Base-by-base conservation (phyloP, 495 filamentous ascomycete genomes). In the Haplographium delicatum region DNA sequence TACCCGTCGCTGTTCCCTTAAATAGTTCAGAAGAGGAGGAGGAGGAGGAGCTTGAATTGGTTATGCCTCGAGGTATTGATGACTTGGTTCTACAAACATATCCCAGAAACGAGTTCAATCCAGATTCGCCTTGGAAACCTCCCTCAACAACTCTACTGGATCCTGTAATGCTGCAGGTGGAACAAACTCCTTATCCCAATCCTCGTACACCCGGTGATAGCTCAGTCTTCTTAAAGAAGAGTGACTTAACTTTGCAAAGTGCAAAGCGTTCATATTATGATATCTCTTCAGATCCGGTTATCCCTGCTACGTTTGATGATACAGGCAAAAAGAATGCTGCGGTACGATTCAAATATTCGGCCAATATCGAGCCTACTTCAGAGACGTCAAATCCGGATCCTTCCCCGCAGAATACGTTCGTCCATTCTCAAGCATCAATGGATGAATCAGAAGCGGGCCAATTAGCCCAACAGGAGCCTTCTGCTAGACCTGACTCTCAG, bases 31-130 rank as follows among this genome's bases (percentile, higher is more conserved):
- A 50, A 6, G 69, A 71, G 13, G 80, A 82, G 5, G 69, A 71
- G 13, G 80, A 82, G 7, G 70, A 69, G 2, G 69, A 71, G n/a
- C 70, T 83, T 60, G 78, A 82, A 37, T 58, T 75, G 11, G 68
- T 71, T 59, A 62, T 78, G 4, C 80, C 79, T 20, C 64, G 65
- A 44, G 72, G 75, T 4, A 64, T 81, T 11, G 65, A 62, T 16
- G 65, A 72, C 27, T 33, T 31, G 19, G 28, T 62, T 6, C 47
- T 56, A 6, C 42, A 61, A 1, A 45, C 55, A 15, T 60, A 62
- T 41, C 61, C 44, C 28, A 40, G 41, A 9, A 56, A 54, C 16
- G 27, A 51, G 5, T 20, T 43, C 7, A 22, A 15, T 16, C 27
- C 44, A 26, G 33, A 51, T 8, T 39, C 57, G 16, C 54, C 43